Percentiles rank a stretch among this genome's conserved stretches.
These are phyloP conservation scores for Aspergillus neotritici DNA, from an alignment of 2,329 filamentous ascomycete genomes.

Conservation along the genomic window DNA sequence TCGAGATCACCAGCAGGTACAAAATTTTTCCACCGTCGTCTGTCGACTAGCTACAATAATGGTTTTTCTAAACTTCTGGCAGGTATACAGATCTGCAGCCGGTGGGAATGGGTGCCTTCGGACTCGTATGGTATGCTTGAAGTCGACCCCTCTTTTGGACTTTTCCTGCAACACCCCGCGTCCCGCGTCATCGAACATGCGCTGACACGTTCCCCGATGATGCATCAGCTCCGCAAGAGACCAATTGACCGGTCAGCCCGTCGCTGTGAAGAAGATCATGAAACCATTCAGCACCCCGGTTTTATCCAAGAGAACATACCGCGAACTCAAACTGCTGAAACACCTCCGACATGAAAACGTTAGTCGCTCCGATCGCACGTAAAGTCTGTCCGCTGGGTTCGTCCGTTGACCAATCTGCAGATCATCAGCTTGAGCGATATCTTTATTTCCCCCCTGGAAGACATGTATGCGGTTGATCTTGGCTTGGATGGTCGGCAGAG, in stretches of 20 bases:
- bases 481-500: neutral
- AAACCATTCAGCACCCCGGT: slow-evolving; percentile 99
- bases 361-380: slow-evolving; percentile 24
- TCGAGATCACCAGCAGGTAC: slow-evolving; percentile 98
- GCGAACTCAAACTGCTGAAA: slow-evolving; percentile 95
- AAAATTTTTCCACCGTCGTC: slow-evolving; percentile 5
- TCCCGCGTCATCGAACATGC: neutral
- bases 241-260: slow-evolving; percentile 92
- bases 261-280: slow-evolving; percentile 99
- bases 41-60: neutral
- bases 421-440: slow-evolving; percentile 98
- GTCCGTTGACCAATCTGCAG: slow-evolving; percentile 42
- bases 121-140: slow-evolving; percentile 78
- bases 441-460: slow-evolving; percentile 97
- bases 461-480: slow-evolving; percentile 64
- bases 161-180: slow-evolving; percentile 5
- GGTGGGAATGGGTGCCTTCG: slow-evolving; percentile 98
- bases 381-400: neutral
- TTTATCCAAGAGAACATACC: slow-evolving; percentile 93
- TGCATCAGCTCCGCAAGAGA: slow-evolving; percentile 79
- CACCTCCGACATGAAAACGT: slow-evolving; percentile 97
- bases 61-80: slow-evolving; percentile 23
- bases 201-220: slow-evolving; percentile 10
- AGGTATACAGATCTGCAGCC: slow-evolving; percentile 98
- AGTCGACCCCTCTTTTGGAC: slow-evolving; percentile 10